Percentiles rank a stretch among this genome's conserved stretches.
Evolutionary conservation across 805 yeast species (phyloP).

Genomic region (Candida boidinii): DNA sequence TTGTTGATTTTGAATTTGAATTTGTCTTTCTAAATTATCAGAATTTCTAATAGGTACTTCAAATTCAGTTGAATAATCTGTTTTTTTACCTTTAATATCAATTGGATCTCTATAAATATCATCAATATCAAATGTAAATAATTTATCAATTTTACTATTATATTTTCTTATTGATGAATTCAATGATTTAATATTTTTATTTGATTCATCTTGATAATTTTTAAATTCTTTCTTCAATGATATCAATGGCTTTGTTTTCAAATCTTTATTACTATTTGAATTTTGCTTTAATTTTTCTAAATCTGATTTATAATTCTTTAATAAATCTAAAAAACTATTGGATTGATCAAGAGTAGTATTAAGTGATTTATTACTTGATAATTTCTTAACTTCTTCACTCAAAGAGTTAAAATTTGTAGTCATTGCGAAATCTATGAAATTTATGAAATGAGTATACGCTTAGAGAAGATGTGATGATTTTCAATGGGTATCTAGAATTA

Average conservation of each 20-base stretch:
- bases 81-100: slow-evolving; percentile 6
- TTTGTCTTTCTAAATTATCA: too few species aligned
- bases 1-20: too few species aligned
- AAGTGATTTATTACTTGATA: slow-evolving; percentile 21
- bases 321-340: slow-evolving; percentile 14
- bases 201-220: slow-evolving; percentile 17
- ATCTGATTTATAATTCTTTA: slow-evolving; percentile 15
- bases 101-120: slow-evolving; percentile 17
- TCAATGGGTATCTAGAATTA: too few species aligned
- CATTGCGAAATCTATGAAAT: slow-evolving; percentile 6
- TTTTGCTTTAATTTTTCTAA: slow-evolving; percentile 12
- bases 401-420: slow-evolving; percentile 15
- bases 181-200: slow-evolving; percentile 22
- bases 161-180: slow-evolving; percentile 19
- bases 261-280: slow-evolving; percentile 8
- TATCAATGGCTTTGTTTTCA: slow-evolving; percentile 4
- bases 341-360: slow-evolving; percentile 21
- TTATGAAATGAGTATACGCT: too few species aligned
- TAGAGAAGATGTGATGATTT: too few species aligned
- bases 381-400: slow-evolving; percentile 20
- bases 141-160: slow-evolving; percentile 18
- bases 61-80: too few species aligned
- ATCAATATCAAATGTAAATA: slow-evolving; percentile 14
- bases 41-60: too few species aligned
- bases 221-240: slow-evolving; percentile 3